Base-by-base conservation (phyloP, 306 rosid species). In the Cucurbita ficifolia region DNA sequence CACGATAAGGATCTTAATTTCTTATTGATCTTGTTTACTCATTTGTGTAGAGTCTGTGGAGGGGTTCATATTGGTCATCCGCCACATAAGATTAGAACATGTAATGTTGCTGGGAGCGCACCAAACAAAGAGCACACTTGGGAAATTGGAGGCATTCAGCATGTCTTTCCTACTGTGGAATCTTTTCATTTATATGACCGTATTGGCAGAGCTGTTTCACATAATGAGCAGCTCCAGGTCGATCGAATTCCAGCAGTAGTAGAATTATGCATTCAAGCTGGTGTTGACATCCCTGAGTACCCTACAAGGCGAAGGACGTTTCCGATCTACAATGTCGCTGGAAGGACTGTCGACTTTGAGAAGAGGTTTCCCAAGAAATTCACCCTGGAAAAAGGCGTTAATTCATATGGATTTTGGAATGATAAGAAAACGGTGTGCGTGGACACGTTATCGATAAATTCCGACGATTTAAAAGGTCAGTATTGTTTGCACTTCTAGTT, bases 101-200 rank as follows among this genome's bases (percentile, higher is more conserved):
- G 95, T 40, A 42, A 88, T 79, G 85, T 88, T 39, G 78, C 81
- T 57, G 88, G 88, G 49, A 88, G 95, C 78, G 77, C 53, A 39
- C 78, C 84, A 70, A 86, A 78, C 85, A 86, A 88, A 77, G 91
- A 84, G 77, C 91, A 88, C 76, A 59, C 77, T 69, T 88, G 91
- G 95, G 80, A 78, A 74, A 82, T 79, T 74, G 95, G 91, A 40
- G 89, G 81, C 52, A 10, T 86, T 17, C 86, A 77, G 72, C 83
- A 86, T 80, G 71, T 85, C 55, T 63, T 86, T 71, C 95, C 95
- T 33, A 78, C 46, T 39, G 81, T 86, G 29, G 88, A 85, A 72
- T 88, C 95, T 54, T 88, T 83, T 77, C 95, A 88, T 82, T 78
- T 86, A 53, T 88, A 88, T 74, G 91, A 88, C 72, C 76, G 89